Conservation (phyloP, 2,329 filamentous ascomycete genomes). For the Penicillium concentricum region DNA sequence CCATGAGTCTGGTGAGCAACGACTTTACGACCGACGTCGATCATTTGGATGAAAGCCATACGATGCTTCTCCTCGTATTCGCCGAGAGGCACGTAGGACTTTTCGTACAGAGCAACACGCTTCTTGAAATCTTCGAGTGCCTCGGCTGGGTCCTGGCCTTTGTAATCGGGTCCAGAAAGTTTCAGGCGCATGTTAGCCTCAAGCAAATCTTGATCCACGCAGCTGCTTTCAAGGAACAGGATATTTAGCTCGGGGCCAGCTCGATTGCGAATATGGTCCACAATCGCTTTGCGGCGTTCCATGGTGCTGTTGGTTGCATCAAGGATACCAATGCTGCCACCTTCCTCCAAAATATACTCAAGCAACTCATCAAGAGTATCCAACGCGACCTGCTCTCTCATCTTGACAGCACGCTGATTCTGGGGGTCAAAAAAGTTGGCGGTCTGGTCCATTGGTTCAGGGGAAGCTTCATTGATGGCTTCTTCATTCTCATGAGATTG, state of each 20-base stretch:
- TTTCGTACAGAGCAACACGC: conserved; percentile 89
- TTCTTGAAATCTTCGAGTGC: conserved; percentile 89
- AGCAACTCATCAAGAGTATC: conserved; percentile 89
- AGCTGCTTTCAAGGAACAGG: conserved; percentile 92
- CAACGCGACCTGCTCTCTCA: conserved; percentile 88
- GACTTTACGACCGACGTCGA: conserved; percentile 93
- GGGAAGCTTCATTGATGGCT: conserved; percentile 28
- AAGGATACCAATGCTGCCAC: conserved; percentile 88
- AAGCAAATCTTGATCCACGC: conserved; percentile 76
- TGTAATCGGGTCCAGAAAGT: conserved; percentile 93
- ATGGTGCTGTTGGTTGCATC: conserved; percentile 97
- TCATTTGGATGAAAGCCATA: conserved; percentile 96
- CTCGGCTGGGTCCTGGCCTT: conserved; percentile 81
- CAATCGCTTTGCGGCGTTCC: conserved; percentile 76
- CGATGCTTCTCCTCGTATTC: conserved; percentile 86
- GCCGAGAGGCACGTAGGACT: conserved; percentile 86
- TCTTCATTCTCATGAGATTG: conserved; percentile 17
- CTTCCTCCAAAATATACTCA: conserved; percentile 78
- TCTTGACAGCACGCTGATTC: conserved; percentile 75
- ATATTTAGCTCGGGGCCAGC: conserved; percentile 86
- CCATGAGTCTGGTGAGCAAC: conserved; percentile 87
- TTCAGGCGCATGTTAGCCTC: conserved; percentile 98
- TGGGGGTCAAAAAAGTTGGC: conserved; percentile 91
- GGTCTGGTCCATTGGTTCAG: conserved; percentile 74
- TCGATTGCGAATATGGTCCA: conserved; percentile 75